Base-by-base conservation (phyloP, 2,329 filamentous ascomycete species). In the Leptographium flavum region DNA sequence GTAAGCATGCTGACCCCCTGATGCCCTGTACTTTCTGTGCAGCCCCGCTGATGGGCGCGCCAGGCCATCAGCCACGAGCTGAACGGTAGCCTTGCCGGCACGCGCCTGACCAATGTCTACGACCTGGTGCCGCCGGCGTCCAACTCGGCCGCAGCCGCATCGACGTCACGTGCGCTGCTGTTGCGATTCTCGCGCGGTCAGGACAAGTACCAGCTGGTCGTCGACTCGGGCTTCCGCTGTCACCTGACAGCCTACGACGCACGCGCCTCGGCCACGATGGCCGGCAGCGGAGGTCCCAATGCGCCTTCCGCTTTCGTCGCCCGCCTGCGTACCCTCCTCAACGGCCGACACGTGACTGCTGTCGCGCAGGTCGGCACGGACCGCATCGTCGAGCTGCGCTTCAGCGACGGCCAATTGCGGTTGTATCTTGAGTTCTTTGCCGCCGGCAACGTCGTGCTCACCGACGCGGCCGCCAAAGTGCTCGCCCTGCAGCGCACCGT, bases 361-460 rank as follows among this genome's bases (percentile, higher is more conserved):
- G 76, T 98, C 10, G 67, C 71, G 2, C 92, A 98, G 63, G 75
- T 98, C 42, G 92, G 92, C 41, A 95, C 88, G 2, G 92, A 98
- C 61, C 76, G 92, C 44, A 83, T 98, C 49, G 81, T 98, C 44
- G 87, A 96, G 60, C 79, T 98, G 45, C 75, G 83, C 55, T 95
- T 98, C 60, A 93, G 85, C 54, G 87, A 96, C 67, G 92, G 92
- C 11, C 73, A 81, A 54, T 95, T 93, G 59, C 74, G 82, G 36
- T 63, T 98, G 21, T 95, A 87, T 59, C 68, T 98, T 25, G 92
- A 98, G 64, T 98, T 98, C 66, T 98, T 94, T 59, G 90, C 92
- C 1, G 66, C 85, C 43, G 92, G 92, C 39, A 98, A 98, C 59
- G 81, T 98, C 49, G 86, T 98, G 49, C 70, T 98, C 44, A 94